Evolutionary conservation across 345 rosid species (phyloP).

Genomic region (Kandelia obovata): DNA sequence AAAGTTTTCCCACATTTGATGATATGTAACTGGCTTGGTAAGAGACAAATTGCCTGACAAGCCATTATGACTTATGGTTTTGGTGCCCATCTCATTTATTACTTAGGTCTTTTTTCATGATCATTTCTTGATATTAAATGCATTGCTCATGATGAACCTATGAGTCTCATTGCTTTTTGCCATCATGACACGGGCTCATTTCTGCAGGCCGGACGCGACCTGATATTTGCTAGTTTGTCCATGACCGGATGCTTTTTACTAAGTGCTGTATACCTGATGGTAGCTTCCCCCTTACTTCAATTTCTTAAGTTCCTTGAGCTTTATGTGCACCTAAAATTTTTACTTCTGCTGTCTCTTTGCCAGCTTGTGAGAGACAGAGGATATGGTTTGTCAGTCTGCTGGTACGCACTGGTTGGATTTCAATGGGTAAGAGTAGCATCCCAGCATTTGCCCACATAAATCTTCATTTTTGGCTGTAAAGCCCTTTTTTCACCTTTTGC

Average conservation of each 20-base stretch:
- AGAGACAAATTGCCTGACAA: no score
- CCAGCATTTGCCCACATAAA: conserved; percentile 2
- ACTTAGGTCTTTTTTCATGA: no score
- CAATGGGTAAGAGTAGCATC: conserved; percentile 56
- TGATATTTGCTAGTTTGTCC: conserved; percentile 61
- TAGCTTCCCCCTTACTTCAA: conserved; percentile 20
- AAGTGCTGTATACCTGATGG: conserved; percentile 55
- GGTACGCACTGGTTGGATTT: conserved; percentile 65
- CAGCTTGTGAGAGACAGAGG: conserved; percentile 59
- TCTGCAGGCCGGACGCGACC: conserved; percentile 81
- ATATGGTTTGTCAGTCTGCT: conserved; percentile 64
- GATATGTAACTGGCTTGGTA: no score
- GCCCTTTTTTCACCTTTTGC: not conserved
- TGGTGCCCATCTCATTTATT: no score
- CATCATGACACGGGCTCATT: not conserved
- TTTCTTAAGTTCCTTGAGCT: not conserved
- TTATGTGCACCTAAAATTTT: conserved; percentile 1
- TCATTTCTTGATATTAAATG: no score
- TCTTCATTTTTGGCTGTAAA: not conserved
- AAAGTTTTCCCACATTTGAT: no score
- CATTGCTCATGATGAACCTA: no score
- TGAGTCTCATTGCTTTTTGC: not conserved
- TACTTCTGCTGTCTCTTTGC: conserved; percentile 1
- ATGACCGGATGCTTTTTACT: conserved; percentile 64
- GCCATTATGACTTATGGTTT: no score